These are phyloP conservation scores for Boletus subcaerulescens DNA, from an alignment of 768 basidiomycete species.

Conservation along the genomic window DNA sequence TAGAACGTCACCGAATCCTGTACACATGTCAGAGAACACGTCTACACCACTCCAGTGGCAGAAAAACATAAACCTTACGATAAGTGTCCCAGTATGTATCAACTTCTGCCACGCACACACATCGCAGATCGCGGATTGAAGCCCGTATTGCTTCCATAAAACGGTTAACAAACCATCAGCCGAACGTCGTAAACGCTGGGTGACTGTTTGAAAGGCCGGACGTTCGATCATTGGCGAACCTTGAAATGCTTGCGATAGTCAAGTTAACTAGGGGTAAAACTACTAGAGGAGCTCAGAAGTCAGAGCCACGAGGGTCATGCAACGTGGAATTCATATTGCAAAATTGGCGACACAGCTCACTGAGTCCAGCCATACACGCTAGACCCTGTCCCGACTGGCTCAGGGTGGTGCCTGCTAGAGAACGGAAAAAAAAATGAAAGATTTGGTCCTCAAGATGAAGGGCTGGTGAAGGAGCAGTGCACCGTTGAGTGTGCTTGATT, in stretches of 20 bases:
- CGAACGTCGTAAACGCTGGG: conserved; percentile 2
- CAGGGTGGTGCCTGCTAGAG: too few relatives aligned
- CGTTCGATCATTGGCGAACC: background rate
- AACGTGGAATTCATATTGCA: background rate
- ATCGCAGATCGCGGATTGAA: background rate
- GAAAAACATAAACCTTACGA: background rate
- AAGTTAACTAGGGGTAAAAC: background rate
- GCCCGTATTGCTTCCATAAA: background rate
- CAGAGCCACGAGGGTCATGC: background rate
- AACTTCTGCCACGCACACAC: background rate
- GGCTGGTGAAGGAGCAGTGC: too few relatives aligned
- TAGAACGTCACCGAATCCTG: background rate
- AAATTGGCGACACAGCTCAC: background rate
- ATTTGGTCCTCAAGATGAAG: too few relatives aligned
- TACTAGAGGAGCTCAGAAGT: background rate
- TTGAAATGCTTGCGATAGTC: background rate
- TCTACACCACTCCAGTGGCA: background rate
- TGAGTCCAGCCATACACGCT: background rate
- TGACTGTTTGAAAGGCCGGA: background rate
- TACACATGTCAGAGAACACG: conserved; percentile 2
- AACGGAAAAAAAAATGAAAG: too few relatives aligned
- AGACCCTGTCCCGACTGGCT: background rate
- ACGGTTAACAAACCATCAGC: conserved; percentile 11
- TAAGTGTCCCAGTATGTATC: too few relatives aligned
- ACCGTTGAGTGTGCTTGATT: too few relatives aligned